Conservation (phyloP, 108 stramenopile genomes). For the Schizochytrium sp. region DNA sequence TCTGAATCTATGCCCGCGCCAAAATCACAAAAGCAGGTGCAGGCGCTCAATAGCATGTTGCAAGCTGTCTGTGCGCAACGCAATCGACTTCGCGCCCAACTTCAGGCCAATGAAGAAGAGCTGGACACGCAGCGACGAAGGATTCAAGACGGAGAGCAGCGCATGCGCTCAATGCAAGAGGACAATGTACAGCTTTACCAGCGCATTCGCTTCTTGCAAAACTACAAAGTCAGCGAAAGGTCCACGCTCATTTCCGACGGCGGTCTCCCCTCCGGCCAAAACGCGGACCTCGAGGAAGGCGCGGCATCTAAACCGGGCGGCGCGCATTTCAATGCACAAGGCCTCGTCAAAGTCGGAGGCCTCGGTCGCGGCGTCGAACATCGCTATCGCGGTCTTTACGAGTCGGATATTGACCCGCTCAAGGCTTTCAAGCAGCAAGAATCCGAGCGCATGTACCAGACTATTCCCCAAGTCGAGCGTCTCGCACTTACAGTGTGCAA, state of each 20-base stretch:
- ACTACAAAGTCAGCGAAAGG: conserved; percentile 3
- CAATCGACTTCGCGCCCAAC: not conserved
- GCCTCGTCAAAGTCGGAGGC: not conserved
- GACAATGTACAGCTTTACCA: conserved; percentile 9
- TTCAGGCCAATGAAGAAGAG: not conserved
- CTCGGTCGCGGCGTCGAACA: conserved; percentile 13
- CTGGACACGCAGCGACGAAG: not conserved
- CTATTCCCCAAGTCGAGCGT: not conserved
- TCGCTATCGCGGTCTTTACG: not conserved
- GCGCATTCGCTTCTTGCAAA: conserved; percentile 20
- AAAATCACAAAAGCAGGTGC: not conserved
- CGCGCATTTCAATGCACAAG: not conserved
- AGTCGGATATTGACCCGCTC: not conserved
- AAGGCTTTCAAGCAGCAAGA: not conserved
- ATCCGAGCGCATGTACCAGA: conserved; percentile 4
- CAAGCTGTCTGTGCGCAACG: not conserved
- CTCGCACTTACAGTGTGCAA: not conserved
- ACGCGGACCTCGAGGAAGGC: not conserved
- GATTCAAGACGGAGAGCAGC: not conserved
- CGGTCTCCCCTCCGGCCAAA: not conserved
- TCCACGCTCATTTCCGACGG: not conserved
- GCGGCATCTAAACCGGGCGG: not conserved
- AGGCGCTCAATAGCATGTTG: not conserved
- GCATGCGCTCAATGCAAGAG: not conserved
- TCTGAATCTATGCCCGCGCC: too few relatives aligned